Base-by-base conservation (phyloP, 2,329 filamentous ascomycete genomes). In the Ophidiomyces ophidiicola region DNA sequence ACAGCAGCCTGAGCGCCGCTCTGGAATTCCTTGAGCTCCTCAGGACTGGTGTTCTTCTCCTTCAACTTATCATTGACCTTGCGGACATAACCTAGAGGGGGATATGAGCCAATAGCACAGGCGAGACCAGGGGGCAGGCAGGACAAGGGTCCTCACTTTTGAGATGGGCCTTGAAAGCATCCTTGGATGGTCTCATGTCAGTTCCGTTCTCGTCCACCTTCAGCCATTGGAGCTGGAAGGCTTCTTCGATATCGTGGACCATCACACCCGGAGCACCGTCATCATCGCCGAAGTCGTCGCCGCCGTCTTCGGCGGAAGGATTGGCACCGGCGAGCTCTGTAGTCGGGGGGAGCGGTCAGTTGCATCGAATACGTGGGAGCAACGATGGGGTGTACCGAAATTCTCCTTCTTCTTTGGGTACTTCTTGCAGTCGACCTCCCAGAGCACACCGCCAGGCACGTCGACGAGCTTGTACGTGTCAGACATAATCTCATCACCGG, bases 401-500 rank as follows among this genome's bases (percentile, higher is more conserved):
- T 73, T 64, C 59, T 88, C 77, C 48, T 64, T 75, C 49, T 78
- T 85, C 64, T 87, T 71, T 44, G 75, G 77, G 68, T 94, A 86
- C 78, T 88, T 93, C 61, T 73, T 71, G 69, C 87, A 94, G 69
- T 98, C 81, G 60, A 80, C 80, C 72, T 96, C 88, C 70, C 82
- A 96, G 55, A 82, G 78, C 52, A 82, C 70, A 52, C 76, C 78
- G 63, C 87, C 82, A 14, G 35, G 25, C 48, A 88, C 61, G 63
- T 81, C 71, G 70, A 83, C 85, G 60, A 92, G 65, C 53, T 86
- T 72, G 71, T 80, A 94, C 53, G 82, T 90, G 70, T 96, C 88
- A 58, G 90, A 92, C 78, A 96, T 79, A 64, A 98, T 75, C 80
- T 98, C 90, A 70, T 94, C 88, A 51, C 70, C 83, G 66, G 76